Percentiles rank a stretch among this genome's conserved stretches.
Evolutionary conservation across 140 eudicot species (phyloP).

Genomic region (Stevia rebaudiana): DNA sequence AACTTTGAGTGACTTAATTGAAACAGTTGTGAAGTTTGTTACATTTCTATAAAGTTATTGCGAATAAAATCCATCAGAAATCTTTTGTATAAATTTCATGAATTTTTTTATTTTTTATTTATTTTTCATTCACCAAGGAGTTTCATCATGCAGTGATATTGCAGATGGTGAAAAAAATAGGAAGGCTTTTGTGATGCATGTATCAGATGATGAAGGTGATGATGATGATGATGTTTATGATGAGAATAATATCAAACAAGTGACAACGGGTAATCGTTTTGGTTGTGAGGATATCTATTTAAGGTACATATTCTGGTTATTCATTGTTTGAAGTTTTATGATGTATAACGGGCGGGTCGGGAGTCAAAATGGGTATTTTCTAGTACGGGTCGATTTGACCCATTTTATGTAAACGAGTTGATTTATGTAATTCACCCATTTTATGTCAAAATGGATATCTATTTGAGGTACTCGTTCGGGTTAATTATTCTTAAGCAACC

Average conservation of each 20-base stretch:
- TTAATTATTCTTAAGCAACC: neutral
- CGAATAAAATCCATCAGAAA: too few species aligned
- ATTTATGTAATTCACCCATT: too few species aligned
- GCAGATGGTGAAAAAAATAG: constrained; percentile 20
- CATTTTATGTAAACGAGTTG: too few species aligned
- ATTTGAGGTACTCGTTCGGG: neutral
- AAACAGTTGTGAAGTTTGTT: too few species aligned
- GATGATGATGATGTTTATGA: constrained; percentile 17
- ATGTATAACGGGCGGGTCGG: neutral
- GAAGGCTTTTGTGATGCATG: constrained; percentile 66
- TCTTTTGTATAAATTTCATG: neutral
- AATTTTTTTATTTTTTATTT: neutral
- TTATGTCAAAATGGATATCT: neutral
- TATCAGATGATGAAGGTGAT: constrained; percentile 53
- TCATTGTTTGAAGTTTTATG: constrained; percentile 8
- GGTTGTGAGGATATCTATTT: constrained; percentile 50
- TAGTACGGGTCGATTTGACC: too few species aligned
- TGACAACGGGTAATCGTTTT: constrained; percentile 43
- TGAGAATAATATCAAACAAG: constrained; percentile 19
- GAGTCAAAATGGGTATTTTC: neutral
- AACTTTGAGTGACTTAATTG: too few species aligned
- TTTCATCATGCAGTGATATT: constrained; percentile 34
- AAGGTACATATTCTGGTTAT: constrained; percentile 39
- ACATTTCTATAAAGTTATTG: too few species aligned
- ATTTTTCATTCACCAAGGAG: neutral